Base-by-base conservation (phyloP, 192 early-diverging fungal species). In the Geosiphon pyriformis region DNA sequence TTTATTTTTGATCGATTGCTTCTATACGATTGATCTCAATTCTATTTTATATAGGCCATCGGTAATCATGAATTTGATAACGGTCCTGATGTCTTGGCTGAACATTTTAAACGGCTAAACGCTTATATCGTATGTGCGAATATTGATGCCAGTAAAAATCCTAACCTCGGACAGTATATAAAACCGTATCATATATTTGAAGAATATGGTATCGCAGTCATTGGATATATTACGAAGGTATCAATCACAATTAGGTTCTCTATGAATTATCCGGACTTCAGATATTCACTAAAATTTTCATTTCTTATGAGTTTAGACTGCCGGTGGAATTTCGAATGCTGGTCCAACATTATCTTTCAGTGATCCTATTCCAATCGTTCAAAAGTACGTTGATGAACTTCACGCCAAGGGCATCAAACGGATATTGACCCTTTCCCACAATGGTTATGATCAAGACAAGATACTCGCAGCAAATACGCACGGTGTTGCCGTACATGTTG, bases 51-150 rank as follows among this genome's bases (percentile, higher is more conserved):
- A 15, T 33, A 58, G 25, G 71, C 73, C 6, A 72, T 86, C 54
- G 84, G 85, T 54, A 87, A 89, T 69, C 91, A 93, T 70, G 88
- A 93, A 72, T 90, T 88, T 54, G 91, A 93, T 72, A 75, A 77
- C 11, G 88, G 88, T 2, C 80, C 82, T 1, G 71, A 76, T 8
- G 66, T 80, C 62, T 61, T 86, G n/a, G 80, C 72, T 26, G 61
- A 52, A 1, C 86, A 83, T 69, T 72, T 83, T 68, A 75, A 71
- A 27, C 72, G 78, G 59, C 78, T 90, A 17, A 80, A 75, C 12
- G 82, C 87, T 61, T 87, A 88, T 10, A 75, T 85, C 4, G 75
- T 91, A 0, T 83, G 80, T 25, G 78, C 88, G 30, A 91, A 90
- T 70, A 79, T 90, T n/a, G 85, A 88, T 27, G 35, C 79, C 26